Percentiles rank a stretch among this genome's conserved stretches.
Conservation (phyloP, 139 green algal genomes). For the Coelastrella sp. region DNA sequence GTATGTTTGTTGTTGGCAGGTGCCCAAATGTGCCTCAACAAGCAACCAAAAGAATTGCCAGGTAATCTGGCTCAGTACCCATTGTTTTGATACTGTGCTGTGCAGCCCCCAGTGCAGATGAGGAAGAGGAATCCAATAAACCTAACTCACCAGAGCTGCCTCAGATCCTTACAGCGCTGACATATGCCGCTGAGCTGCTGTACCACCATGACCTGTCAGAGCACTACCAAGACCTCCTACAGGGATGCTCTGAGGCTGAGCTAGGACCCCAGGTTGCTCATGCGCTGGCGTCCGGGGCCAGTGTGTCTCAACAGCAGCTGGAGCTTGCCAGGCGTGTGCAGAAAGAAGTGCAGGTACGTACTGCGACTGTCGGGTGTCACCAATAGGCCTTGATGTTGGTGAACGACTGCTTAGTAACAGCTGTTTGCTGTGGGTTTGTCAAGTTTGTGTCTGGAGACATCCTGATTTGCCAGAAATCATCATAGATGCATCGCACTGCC, state of each 20-base stretch:
- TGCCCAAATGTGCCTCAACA: too few relatives aligned
- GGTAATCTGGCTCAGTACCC: too few relatives aligned
- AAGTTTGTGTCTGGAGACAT: too few relatives aligned
- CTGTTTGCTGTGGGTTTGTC: too few relatives aligned
- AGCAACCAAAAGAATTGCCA: too few relatives aligned
- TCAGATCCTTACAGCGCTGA: background rate
- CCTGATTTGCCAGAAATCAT: too few relatives aligned
- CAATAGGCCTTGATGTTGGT: too few relatives aligned
- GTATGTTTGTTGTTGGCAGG: too few relatives aligned
- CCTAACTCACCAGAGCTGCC: background rate
- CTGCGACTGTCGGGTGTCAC: background rate
- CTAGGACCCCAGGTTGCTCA: background rate
- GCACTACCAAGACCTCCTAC: background rate
- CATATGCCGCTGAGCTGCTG: slow-evolving; percentile 28
- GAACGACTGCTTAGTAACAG: too few relatives aligned
- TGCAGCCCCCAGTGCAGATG: too few relatives aligned
- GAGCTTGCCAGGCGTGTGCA: slow-evolving; percentile 39
- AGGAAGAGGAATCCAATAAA: background rate
- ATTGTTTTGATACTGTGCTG: background rate
- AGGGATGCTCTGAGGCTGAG: background rate
- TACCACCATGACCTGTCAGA: slow-evolving; percentile 4
- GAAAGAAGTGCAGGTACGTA: slow-evolving; percentile 50
- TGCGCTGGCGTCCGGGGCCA: background rate
- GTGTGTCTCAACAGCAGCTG: slow-evolving; percentile 26
- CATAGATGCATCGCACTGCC: too few relatives aligned